Conservation (phyloP, 768 basidiomycete genomes). For the Pleurotus salmoneostramineus region DNA sequence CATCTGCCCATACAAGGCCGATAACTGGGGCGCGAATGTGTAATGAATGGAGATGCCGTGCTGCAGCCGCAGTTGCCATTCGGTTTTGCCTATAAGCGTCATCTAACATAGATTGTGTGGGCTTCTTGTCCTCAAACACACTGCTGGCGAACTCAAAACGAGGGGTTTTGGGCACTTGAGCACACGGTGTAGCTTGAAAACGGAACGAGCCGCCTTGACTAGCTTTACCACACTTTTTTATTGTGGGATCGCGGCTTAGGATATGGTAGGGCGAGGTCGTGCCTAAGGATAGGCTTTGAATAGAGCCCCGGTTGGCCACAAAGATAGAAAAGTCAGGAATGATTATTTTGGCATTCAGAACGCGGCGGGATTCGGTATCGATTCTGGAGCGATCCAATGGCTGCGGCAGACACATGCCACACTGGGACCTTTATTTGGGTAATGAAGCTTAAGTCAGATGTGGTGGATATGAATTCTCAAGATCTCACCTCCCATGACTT, state of each 20-base stretch:
- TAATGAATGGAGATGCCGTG: constrained; percentile 46
- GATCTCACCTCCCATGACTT: constrained; percentile 38
- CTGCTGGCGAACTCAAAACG: constrained; percentile 52
- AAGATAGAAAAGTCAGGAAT: constrained; percentile 49
- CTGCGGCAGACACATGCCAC: constrained; percentile 43
- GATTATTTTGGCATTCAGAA: constrained; percentile 41
- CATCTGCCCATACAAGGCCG: constrained; percentile 51
- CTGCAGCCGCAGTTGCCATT: constrained; percentile 47
- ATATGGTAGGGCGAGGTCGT: constrained; percentile 43
- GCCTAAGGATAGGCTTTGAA: constrained; percentile 38
- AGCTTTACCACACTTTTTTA: constrained; percentile 30
- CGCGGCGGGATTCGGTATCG: constrained; percentile 25
- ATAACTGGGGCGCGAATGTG: constrained; percentile 42
- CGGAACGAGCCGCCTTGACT: constrained; percentile 44
- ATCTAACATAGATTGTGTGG: constrained; percentile 40
- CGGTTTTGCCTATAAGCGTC: constrained; percentile 58
- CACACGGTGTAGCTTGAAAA: constrained; percentile 47
- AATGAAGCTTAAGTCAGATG: background rate
- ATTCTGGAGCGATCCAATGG: constrained; percentile 25
- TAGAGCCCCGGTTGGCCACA: constrained; percentile 28
- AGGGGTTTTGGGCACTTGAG: constrained; percentile 38
- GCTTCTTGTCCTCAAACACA: constrained; percentile 62
- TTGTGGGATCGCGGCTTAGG: constrained; percentile 35
- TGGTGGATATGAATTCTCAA: constrained; percentile 6
- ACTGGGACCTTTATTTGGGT: constrained; percentile 39